A percentile compares a stretch with the other conserved stretches of the same genome.
These are phyloP conservation scores for Entomortierella parvispora DNA, from an alignment of 192 early-diverging fungal genomes.

Conservation along the genomic window DNA sequence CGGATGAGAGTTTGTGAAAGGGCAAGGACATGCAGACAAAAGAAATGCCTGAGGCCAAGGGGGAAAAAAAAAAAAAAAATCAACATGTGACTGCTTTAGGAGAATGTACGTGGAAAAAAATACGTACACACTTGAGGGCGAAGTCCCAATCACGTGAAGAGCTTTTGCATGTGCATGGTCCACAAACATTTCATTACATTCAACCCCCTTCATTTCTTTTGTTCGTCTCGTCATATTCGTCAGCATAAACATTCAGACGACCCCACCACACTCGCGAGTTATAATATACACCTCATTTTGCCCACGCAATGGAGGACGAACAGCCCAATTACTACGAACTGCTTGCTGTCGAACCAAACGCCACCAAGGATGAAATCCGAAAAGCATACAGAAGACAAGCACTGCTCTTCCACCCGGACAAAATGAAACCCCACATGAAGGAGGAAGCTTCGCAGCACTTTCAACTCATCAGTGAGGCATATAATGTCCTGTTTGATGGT, in stretches of 20 bases:
- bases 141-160: not conserved
- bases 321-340: constrained; percentile 55
- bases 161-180: no score
- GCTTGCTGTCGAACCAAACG: constrained; percentile 53
- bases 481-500: constrained; percentile 47
- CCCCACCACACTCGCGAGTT: constrained; percentile 26
- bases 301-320: constrained; percentile 13
- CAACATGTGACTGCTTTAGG: not conserved
- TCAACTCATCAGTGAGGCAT: constrained; percentile 49
- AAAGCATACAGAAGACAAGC: constrained; percentile 69
- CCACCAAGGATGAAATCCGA: constrained; percentile 54
- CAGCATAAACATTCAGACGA: not conserved
- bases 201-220: no score
- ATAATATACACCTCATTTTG: not conserved
- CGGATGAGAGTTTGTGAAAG: constrained; percentile 15
- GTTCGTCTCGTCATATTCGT: no score
- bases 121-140: not conserved
- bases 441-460: constrained; percentile 52
- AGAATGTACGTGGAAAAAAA: not conserved
- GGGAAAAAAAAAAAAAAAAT: constrained; percentile 3
- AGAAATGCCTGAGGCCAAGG: not conserved
- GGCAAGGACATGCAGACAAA: not conserved
- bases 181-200: no score
- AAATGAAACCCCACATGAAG: constrained; percentile 67
- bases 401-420: constrained; percentile 90